phyloP scores from a whole-genome alignment of 75 land plant genomes.

The Ceratopteris richardii region DNA sequence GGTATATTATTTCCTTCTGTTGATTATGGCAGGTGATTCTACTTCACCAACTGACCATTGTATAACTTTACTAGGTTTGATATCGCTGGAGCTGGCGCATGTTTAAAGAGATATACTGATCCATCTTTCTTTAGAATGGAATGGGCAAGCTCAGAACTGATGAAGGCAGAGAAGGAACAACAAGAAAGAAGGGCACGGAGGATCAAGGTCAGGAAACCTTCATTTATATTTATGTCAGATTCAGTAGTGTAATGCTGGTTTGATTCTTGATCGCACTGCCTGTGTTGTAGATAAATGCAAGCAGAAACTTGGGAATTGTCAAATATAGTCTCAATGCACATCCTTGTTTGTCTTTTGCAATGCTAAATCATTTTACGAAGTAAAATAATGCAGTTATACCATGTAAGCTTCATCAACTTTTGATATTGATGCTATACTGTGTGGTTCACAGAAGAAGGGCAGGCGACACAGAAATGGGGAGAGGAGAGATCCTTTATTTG shows the following conservation, averaged over 20 bases:
- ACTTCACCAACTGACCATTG: neutral
- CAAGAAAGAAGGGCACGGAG: conserved; percentile 63
- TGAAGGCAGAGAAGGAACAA: conserved; percentile 43
- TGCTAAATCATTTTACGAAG: too few relatives aligned
- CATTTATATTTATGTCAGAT: too few relatives aligned
- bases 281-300: too few relatives aligned
- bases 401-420: too few relatives aligned
- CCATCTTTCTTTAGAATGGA: conserved; percentile 87
- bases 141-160: conserved; percentile 33
- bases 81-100: conserved; percentile 93
- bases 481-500: conserved; percentile 21
- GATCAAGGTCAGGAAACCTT: conserved; percentile 13
- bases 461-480: conserved; percentile 51
- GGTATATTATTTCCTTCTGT: neutral
- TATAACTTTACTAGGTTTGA: conserved; percentile 55
- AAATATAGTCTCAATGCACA: too few relatives aligned
- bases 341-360: too few relatives aligned
- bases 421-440: too few relatives aligned
- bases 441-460: conserved; percentile 42
- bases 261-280: too few relatives aligned
- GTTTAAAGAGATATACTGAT: conserved; percentile 91
- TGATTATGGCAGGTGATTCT: neutral
- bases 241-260: too few relatives aligned
- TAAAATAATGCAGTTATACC: too few relatives aligned
- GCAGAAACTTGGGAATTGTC: too few relatives aligned